Conservation (phyloP, 23 red algal species). For the Gracilaria domingensis region DNA sequence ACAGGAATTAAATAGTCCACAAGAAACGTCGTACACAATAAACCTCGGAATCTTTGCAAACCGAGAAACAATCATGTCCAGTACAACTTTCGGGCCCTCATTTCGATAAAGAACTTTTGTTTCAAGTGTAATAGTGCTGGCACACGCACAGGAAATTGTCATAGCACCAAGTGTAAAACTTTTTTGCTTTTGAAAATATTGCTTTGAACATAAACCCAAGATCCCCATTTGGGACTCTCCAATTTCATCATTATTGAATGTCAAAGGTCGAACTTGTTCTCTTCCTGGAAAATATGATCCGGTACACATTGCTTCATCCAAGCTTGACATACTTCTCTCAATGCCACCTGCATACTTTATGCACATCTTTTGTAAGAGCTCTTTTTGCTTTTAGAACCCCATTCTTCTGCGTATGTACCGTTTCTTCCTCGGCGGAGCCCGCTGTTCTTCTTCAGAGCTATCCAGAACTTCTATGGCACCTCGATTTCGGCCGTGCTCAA, state of each 20-base stretch:
- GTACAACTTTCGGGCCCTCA: constrained; percentile 7
- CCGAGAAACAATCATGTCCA: constrained; percentile 1
- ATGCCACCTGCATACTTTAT: background rate
- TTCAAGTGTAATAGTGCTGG: background rate
- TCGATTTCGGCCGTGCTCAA: too few relatives aligned
- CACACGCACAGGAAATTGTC: background rate
- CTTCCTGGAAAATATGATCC: background rate
- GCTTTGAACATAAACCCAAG: background rate
- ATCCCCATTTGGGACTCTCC: background rate
- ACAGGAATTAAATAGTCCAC: background rate
- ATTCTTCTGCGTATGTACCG: background rate
- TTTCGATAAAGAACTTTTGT: background rate
- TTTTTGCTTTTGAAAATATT: background rate
- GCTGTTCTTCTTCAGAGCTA: too few relatives aligned
- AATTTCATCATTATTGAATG: background rate
- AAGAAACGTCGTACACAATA: background rate
- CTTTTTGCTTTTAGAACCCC: background rate
- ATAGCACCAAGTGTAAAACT: background rate
- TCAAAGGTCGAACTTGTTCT: background rate
- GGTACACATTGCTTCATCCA: background rate
- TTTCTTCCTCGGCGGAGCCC: too few relatives aligned
- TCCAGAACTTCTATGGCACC: too few relatives aligned
- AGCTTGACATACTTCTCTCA: background rate
- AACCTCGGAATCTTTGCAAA: background rate
- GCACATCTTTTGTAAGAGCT: background rate